Percentiles rank a stretch among this genome's conserved stretches.
phyloP scores from a whole-genome alignment of 2,329 filamentous ascomycete species.

The Aspergillus texensis region DNA sequence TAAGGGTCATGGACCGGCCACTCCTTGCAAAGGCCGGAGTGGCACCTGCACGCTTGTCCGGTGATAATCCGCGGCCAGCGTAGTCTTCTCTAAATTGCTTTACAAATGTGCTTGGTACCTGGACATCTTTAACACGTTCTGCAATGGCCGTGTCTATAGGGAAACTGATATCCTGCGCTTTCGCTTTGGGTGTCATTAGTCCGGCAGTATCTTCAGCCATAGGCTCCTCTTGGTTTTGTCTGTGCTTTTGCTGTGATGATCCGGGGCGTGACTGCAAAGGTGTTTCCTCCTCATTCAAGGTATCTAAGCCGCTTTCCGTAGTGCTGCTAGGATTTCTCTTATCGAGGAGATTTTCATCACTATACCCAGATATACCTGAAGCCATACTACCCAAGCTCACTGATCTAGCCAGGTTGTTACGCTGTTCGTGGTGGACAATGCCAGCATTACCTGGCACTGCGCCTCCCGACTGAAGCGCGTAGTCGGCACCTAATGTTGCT shows the following conservation, averaged over 20 bases:
- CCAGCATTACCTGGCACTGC: constrained; percentile 58
- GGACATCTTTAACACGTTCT: constrained; percentile 84
- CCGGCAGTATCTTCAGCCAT: constrained; percentile 46
- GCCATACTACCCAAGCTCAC: constrained; percentile 89
- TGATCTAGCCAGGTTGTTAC: constrained; percentile 65
- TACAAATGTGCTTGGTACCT: constrained; percentile 85
- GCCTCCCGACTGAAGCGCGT: constrained; percentile 79
- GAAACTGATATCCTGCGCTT: constrained; percentile 58
- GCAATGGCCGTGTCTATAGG: constrained; percentile 88
- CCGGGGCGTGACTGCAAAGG: constrained; percentile 35
- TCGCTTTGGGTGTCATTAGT: constrained; percentile 72
- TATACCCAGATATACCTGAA: constrained; percentile 66
- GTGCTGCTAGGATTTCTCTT: constrained; percentile 44
- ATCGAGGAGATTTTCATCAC: constrained; percentile 51
- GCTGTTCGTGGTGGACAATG: constrained; percentile 28
- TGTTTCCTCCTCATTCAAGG: constrained; percentile 62
- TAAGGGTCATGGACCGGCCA: constrained; percentile 79
- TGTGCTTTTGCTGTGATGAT: constrained; percentile 38
- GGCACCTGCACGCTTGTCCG: constrained; percentile 60
- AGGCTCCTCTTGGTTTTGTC: constrained; percentile 30
- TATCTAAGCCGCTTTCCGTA: constrained; percentile 54
- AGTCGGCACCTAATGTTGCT: constrained; percentile 74
- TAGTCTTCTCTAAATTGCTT: constrained; percentile 79
- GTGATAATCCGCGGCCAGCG: constrained; percentile 58
- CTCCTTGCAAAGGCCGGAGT: constrained; percentile 55